These are phyloP conservation scores for Asterophora parasitica DNA, from an alignment of 768 basidiomycete species.

Conservation along the genomic window DNA sequence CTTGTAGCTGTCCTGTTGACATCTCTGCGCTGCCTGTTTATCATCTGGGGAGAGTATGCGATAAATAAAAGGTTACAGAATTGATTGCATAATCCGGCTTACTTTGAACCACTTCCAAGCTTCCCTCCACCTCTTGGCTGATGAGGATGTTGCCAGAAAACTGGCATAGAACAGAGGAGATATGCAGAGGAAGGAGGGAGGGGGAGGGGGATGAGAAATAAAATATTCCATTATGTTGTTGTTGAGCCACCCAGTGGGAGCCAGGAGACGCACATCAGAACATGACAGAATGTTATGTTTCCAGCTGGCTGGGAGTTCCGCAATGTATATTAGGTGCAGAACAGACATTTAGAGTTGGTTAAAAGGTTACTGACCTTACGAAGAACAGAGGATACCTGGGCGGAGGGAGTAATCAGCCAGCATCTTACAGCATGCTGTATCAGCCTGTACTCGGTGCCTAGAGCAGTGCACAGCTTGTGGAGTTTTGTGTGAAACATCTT, in stretches of 20 bases:
- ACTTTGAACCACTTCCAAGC: background rate
- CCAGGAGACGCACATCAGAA: background rate
- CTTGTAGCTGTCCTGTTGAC: no score
- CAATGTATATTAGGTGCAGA: background rate
- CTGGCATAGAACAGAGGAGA: background rate
- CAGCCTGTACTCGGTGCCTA: background rate
- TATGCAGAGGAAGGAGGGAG: background rate
- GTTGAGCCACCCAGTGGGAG: background rate
- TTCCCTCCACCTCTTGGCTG: background rate
- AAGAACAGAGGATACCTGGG: background rate
- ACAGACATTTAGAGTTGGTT: background rate
- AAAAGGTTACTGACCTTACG: background rate
- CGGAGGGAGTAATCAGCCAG: background rate
- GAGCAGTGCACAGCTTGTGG: background rate
- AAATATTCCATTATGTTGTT: background rate
- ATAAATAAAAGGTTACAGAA: no score
- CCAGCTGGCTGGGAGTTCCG: background rate
- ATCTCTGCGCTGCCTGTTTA: no score
- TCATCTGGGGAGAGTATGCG: no score
- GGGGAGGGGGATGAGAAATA: background rate
- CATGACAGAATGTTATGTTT: background rate
- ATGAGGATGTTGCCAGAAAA: background rate
- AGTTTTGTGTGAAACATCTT: background rate
- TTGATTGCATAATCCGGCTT: no score
- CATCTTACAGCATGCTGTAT: background rate